Evolutionary conservation across 371 early-diverging fungal genomes (phyloP).

Genomic region (Amoeboaphelidium protococcarum): DNA sequence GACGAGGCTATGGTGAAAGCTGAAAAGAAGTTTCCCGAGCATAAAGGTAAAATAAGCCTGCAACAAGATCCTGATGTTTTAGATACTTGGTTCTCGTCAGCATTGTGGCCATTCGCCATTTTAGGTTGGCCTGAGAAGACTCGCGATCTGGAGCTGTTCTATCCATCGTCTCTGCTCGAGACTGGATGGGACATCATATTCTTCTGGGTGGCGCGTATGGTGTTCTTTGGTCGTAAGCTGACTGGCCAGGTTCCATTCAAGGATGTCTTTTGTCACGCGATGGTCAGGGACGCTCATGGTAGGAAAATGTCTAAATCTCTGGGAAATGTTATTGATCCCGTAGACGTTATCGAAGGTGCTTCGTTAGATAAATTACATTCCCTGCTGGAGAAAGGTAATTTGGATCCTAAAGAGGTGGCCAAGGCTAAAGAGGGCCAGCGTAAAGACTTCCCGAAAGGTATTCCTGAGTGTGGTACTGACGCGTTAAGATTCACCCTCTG

Average conservation of each 20-base stretch:
- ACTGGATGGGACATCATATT: slow-evolving; percentile 99
- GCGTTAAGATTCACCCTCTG: slow-evolving; percentile 93
- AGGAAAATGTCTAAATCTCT: slow-evolving; percentile 97
- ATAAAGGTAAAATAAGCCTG: slow-evolving; percentile 16
- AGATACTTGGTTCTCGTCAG: slow-evolving; percentile 99
- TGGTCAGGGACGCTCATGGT: slow-evolving; percentile 98
- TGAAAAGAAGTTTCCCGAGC: slow-evolving; percentile 28
- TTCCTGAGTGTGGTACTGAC: slow-evolving; percentile 97
- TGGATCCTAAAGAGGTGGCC: slow-evolving; percentile 73
- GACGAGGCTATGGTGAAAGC: slow-evolving; percentile 54
- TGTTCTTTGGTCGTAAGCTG: slow-evolving; percentile 89
- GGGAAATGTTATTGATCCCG: slow-evolving; percentile 98
- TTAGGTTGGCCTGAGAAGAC: slow-evolving; percentile 91
- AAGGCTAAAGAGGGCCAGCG: slow-evolving; percentile 66
- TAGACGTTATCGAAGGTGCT: slow-evolving; percentile 93
- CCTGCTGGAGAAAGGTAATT: slow-evolving; percentile 55
- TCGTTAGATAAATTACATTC: slow-evolving; percentile 41
- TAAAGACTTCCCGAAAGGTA: slow-evolving; percentile 91
- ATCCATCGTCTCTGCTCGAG: slow-evolving; percentile 81
- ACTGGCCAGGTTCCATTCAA: slow-evolving; percentile 87
- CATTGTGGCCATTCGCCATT: slow-evolving; percentile 94
- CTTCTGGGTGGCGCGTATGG: slow-evolving; percentile 99
- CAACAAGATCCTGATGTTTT: slow-evolving; percentile 89
- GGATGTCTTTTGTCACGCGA: slow-evolving; percentile 81
- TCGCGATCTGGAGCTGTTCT: slow-evolving; percentile 56